Evolutionary conservation across 495 filamentous ascomycete genomes (phyloP), one percentile per base, ranked within the genome.

Genomic region (Daldinia decipiens): DNA sequence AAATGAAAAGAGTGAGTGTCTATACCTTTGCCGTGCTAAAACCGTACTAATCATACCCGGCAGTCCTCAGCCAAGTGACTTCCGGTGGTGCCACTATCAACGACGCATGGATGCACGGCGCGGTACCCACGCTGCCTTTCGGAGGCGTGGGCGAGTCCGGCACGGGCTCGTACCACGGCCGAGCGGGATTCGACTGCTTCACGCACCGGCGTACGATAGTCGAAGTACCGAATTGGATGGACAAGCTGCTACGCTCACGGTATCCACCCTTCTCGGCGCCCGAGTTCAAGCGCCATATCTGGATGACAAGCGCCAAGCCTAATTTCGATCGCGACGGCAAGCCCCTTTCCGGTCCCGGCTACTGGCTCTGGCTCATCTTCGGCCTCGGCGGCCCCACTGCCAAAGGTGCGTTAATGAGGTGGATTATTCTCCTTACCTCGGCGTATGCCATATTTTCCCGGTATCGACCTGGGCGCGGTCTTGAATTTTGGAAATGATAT

Each of bases 71-170:
- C 58, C 80, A 84, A 58, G 87, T 90, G 68, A 90, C 87, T 36
- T 95, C 91, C 5, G 93, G 93, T 47, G 92, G 93, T 65, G 92
- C 88, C 21, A 87, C 89, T 38, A 80, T 95, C 75, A 97, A 97
- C 79, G 93, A 97, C 79, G 83, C 90, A 56, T 92, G 88, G 73
- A 89, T 93, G 79, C 94, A 98, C 81, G 90, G 85, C 53, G 85
- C 83, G 3, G 87, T 97, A 68, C 87, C 89, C 21, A 93, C 89
- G 8, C 81, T 97, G 4, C 83, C 92, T 57, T 98, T 99, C 76
- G 95, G 95, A 67, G 95, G 95, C 74, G 91, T 99, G 32, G 95
- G 95, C 63, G 88, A 92, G 71, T 92, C 88, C 64, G 95, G 95
- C 62, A 84, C 86, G 72, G 95, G 95, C 58, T 84, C 88, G 9